Conservation (phyloP, 305 asterid genomes). For the Solanum hybrid region DNA sequence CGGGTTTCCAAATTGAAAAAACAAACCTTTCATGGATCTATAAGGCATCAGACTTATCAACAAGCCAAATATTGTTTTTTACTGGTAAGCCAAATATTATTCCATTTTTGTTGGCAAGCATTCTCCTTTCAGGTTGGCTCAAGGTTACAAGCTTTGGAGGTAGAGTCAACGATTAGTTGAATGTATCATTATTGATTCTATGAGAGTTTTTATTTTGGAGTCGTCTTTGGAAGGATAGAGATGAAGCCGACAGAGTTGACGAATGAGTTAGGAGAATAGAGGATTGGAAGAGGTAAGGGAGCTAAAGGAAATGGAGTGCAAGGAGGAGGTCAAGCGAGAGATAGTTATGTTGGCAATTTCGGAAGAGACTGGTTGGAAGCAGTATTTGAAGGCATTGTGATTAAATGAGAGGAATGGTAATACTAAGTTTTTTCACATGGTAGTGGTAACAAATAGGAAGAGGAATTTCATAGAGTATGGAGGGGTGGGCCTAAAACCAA, state of each 20-base stretch:
- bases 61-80: neutral
- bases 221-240: neutral
- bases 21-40: neutral
- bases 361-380: neutral
- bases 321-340: neutral
- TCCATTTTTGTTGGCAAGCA: neutral
- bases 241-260: neutral
- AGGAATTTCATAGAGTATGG: neutral
- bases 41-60: neutral
- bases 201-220: neutral
- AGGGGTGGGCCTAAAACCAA: neutral
- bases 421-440: neutral
- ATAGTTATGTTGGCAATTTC: neutral
- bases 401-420: neutral
- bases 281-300: neutral
- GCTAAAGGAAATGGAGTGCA: neutral
- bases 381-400: neutral
- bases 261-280: neutral
- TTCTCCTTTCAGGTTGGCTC: neutral
- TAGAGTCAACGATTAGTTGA: neutral
- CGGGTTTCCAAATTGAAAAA: neutral
- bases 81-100: neutral
- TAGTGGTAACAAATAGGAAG: neutral
- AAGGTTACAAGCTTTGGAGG: neutral
- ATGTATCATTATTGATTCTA: too few relatives aligned